Conservation (phyloP, 169 alveolate genomes). For the Eimeria necatrix region DNA sequence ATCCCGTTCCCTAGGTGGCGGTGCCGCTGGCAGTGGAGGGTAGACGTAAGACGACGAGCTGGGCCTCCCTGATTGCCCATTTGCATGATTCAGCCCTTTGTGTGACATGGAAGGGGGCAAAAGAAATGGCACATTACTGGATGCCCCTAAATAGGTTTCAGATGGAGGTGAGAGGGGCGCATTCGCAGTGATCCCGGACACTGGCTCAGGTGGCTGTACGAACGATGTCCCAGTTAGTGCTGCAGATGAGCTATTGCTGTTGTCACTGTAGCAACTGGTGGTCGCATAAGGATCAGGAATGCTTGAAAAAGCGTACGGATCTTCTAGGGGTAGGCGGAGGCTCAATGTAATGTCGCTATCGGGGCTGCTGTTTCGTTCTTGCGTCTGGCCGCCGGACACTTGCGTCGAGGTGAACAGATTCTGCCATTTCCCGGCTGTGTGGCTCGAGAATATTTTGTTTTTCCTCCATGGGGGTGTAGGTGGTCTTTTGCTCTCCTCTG, state of each 20-base stretch:
- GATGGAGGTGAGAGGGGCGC: conserved; percentile 11
- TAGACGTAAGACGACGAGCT: conserved; percentile 28
- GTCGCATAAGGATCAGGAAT: conserved; percentile 37
- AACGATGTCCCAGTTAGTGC: neutral
- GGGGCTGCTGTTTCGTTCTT: neutral
- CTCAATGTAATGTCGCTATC: neutral
- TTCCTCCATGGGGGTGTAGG: conserved; percentile 68
- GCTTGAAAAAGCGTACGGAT: conserved; percentile 25
- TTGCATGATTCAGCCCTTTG: conserved; percentile 27
- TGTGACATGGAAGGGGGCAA: conserved; percentile 36
- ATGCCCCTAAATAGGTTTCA: neutral
- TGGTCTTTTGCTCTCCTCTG: neutral
- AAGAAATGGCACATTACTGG: conserved; percentile 5
- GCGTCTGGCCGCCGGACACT: neutral
- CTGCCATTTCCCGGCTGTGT: conserved; percentile 1
- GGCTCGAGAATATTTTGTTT: neutral
- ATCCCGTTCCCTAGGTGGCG: conserved; percentile 40
- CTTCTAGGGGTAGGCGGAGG: conserved; percentile 1
- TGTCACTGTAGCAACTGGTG: conserved; percentile 23
- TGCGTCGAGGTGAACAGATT: neutral
- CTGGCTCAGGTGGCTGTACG: conserved; percentile 44
- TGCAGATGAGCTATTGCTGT: neutral
- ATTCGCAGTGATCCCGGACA: conserved; percentile 2
- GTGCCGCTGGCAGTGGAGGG: neutral
- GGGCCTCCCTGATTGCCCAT: conserved; percentile 40